Evolutionary conservation across 495 filamentous ascomycete species (phyloP), one percentile per base, ranked within the genome.

Genomic region (Pseudotulostoma volvatum): DNA sequence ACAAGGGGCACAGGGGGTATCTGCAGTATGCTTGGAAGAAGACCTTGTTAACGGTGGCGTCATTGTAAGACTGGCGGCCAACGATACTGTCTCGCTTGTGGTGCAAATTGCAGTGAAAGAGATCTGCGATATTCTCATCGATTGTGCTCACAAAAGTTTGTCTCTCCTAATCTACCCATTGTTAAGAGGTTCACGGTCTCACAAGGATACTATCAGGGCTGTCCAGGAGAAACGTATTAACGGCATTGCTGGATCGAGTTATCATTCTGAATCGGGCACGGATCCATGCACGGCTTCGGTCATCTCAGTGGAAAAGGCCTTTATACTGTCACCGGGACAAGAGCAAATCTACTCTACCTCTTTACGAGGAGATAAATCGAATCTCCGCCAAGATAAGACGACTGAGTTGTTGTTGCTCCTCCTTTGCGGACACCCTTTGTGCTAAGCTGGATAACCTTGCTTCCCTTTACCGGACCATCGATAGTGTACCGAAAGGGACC

Each of bases 11-110:
- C 16, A 35, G 8, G 15, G 1, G 11, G 36, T 51, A 0, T 37
- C 43, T 5, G 46, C 48, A 0, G 39, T 39, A 8, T 33, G 42
- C 1, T n/a, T 51, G 3, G 46, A 51, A 23, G 46, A 49, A 19
- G 7, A 16, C 3, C 1, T 1, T 5, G 16, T 40, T 5, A 17
- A 31, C 36, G 3, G 7, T 16, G 34, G 38, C 18, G 16, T 51
- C 23, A 42, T 31, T n/a, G 15, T 40, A 5, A 28, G 23, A 28
- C 5, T 28, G 5, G 23, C 23, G 5, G 23, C 23, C 5, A 28
- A 11, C 11, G 23, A 9, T 18, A 14, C 9, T 1, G 14, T 45
- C n/a, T 18, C 8, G 18, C 3, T 1, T 9, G 18, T 11, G n/a
- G 45, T 48, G 2, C 18, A 5, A 16, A 18, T 33, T 5, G 14